phyloP scores from a whole-genome alignment of 495 filamentous ascomycete genomes.

The Bryoglossum gracile region DNA sequence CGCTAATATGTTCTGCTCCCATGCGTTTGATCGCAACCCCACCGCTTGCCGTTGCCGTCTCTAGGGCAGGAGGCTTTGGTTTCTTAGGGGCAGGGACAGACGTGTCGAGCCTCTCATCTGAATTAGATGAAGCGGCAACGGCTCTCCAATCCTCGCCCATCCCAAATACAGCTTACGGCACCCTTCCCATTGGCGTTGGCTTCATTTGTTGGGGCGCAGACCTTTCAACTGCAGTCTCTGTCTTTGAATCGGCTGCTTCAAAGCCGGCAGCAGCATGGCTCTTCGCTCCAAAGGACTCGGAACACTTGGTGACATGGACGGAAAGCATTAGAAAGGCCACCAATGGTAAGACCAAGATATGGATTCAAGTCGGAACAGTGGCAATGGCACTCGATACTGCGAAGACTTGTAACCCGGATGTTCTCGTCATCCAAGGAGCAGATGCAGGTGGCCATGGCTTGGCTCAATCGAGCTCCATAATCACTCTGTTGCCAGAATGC shows the following conservation, averaged over 20 bases:
- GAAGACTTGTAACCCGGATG: slow-evolving; percentile 44
- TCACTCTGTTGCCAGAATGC: slow-evolving; percentile 32
- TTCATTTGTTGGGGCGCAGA: slow-evolving; percentile 52
- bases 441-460: slow-evolving; percentile 69
- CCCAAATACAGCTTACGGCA: slow-evolving; percentile 9
- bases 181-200: slow-evolving; percentile 56
- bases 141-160: slow-evolving; percentile 7
- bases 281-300: slow-evolving; percentile 48
- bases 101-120: slow-evolving; percentile 11
- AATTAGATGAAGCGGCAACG: background rate
- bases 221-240: slow-evolving; percentile 31
- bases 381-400: slow-evolving; percentile 42
- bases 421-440: slow-evolving; percentile 63
- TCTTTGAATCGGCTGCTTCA: slow-evolving; percentile 36
- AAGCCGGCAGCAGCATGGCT: slow-evolving; percentile 65
- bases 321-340: slow-evolving; percentile 38
- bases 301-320: slow-evolving; percentile 51
- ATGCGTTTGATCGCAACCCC: slow-evolving; percentile 65
- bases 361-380: slow-evolving; percentile 62
- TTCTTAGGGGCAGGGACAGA: slow-evolving; percentile 38
- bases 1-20: slow-evolving; percentile 61
- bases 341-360: slow-evolving; percentile 44
- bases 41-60: slow-evolving; percentile 48
- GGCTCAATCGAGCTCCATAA: slow-evolving; percentile 36
- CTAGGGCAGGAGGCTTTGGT: slow-evolving; percentile 50